phyloP scores from a whole-genome alignment of 805 yeast species.

The Wickerhamomyces canadensis region DNA sequence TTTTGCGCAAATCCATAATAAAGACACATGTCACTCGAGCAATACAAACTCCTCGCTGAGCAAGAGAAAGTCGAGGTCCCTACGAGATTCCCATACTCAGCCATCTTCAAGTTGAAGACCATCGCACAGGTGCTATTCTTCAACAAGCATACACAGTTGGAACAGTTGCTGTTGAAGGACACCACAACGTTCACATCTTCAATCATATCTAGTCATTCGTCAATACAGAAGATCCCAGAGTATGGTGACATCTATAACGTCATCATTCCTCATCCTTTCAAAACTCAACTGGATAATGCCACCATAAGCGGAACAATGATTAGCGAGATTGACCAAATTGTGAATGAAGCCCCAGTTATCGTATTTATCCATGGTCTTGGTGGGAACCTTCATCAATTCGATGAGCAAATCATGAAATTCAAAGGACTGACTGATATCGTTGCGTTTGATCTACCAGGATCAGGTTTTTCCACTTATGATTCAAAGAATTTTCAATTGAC shows the following conservation, averaged over 20 bases:
- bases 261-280: conserved; percentile 11
- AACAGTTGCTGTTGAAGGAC: conserved; percentile 12
- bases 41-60: conserved; percentile 12
- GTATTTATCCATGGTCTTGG: conserved; percentile 85
- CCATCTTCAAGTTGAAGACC: not conserved
- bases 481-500: conserved; percentile 8
- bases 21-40: conserved; percentile 12
- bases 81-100: not conserved
- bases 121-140: conserved; percentile 1
- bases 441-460: conserved; percentile 83
- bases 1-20: not conserved
- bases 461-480: conserved; percentile 40
- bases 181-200: conserved; percentile 11
- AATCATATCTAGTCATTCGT: not conserved
- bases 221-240: conserved; percentile 4
- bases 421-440: conserved; percentile 58
- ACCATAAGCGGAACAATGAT: not conserved
- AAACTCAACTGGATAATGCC: conserved; percentile 1
- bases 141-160: conserved; percentile 11
- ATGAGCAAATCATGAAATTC: conserved; percentile 53
- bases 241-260: conserved; percentile 12
- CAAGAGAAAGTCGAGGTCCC: conserved; percentile 12
- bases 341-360: conserved; percentile 50
- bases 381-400: conserved; percentile 84
- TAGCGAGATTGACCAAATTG: conserved; percentile 9